Conservation (phyloP, 23 red algal genomes). For the Chondrus crispus region DNA sequence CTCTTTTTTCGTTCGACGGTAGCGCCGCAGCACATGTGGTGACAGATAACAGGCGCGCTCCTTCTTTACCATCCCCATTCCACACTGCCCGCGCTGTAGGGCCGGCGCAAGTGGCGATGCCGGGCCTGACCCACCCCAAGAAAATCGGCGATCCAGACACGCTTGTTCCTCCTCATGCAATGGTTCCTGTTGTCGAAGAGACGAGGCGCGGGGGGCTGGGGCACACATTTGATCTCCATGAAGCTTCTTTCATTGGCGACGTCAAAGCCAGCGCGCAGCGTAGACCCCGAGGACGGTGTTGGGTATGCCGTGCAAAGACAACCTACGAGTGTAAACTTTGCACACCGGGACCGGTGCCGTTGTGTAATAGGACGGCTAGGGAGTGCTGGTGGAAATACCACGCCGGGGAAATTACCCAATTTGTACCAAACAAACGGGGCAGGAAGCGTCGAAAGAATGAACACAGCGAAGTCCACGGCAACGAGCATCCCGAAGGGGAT, state of each 20-base stretch:
- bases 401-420: slow-evolving; percentile 64
- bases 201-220: slow-evolving; percentile 22
- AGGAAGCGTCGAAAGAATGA: slow-evolving; percentile 56
- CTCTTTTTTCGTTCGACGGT: slow-evolving; percentile 70
- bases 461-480: slow-evolving; percentile 23
- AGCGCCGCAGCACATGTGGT: not conserved
- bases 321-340: slow-evolving; percentile 79
- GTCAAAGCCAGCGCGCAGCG: slow-evolving; percentile 61
- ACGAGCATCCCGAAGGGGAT: not conserved
- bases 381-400: slow-evolving; percentile 85
- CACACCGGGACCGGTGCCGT: slow-evolving; percentile 56
- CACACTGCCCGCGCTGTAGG: slow-evolving; percentile 6
- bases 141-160: slow-evolving; percentile 45
- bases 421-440: slow-evolving; percentile 65
- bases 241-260: slow-evolving; percentile 72
- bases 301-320: slow-evolving; percentile 72
- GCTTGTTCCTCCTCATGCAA: slow-evolving; percentile 36
- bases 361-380: slow-evolving; percentile 60
- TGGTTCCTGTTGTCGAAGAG: slow-evolving; percentile 61
- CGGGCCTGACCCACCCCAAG: not conserved
- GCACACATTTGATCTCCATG: slow-evolving; percentile 56
- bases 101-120: slow-evolving; percentile 38
- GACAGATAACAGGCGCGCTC: not conserved
- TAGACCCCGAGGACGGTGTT: slow-evolving; percentile 59
- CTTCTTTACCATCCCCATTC: slow-evolving; percentile 12